Evolutionary conservation across 768 basidiomycete genomes (phyloP), one percentile per base, ranked within the genome.

Genomic region (Kwoniella sp.): DNA sequence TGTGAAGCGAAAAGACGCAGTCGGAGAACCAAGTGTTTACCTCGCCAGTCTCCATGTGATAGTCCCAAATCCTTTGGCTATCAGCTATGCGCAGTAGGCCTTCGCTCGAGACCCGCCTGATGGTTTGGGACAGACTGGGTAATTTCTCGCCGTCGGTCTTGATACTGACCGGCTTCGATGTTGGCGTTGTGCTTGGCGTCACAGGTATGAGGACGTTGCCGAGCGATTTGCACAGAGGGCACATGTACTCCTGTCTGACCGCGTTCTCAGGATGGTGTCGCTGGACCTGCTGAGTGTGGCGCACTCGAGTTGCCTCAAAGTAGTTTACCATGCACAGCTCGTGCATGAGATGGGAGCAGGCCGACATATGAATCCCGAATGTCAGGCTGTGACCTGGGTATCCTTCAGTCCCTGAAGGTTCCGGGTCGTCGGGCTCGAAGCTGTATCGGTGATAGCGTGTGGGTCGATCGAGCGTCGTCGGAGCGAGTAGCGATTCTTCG

Each of bases 341-440:
- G 75, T 99, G 95, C 91, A 99, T 98, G 80, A 92, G 83, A 69
- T 98, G 95, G 27, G 85, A 89, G 73, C 93, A 98, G 32, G 89
- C 84, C 0, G 91, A 90, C 9, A 85, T 77, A 67, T 91, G 80
- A 11, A 96, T 77, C 1, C 91, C 91, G 69, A 93, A 93, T 23
- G 85, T 84, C 1, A 86, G 86, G 56, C 82, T 82, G 25, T 56
- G 43, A 7, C 76, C 65, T 14, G 75, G 69, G 27, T 75, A 75
- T 1, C 63, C 71, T 26, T 73, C 67, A 11, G 73, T 60, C 11
- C 56, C 32, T 2, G 45, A 19, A 1, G 66, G 65, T 38, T 72
- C 65, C 6, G 29, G 31, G 25, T 59, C 59, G 7, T 54, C 36
- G 3, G 58, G 46, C 3, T 52, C 59, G 20, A 57, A 45, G 3